Percentiles rank a stretch among this genome's conserved stretches.
Conservation (phyloP, 2,329 filamentous ascomycete genomes). For the Anisogramma anomala region DNA sequence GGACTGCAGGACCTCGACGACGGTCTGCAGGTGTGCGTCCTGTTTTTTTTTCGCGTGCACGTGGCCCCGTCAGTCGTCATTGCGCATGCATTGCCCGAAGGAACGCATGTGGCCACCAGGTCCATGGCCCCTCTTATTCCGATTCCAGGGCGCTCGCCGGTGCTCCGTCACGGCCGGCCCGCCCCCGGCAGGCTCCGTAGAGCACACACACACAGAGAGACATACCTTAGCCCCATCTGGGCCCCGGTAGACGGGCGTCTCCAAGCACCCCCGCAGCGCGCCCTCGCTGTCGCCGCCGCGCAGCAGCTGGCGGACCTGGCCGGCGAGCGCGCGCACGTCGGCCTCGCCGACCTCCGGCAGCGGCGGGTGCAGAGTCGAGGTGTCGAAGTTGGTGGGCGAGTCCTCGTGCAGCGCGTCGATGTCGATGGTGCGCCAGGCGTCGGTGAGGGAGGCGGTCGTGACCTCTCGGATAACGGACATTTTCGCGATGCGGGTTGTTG, state of each 20-base stretch:
- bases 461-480: constrained; percentile 62
- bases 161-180: too few species aligned
- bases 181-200: too few species aligned
- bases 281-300: constrained; percentile 80
- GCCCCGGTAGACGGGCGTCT: constrained; percentile 68
- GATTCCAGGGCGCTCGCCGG: too few species aligned
- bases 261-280: constrained; percentile 70
- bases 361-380: constrained; percentile 67
- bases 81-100: too few species aligned
- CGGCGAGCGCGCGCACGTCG: constrained; percentile 65
- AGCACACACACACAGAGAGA: neutral
- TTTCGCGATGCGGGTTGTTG: constrained; percentile 5
- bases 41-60: too few species aligned
- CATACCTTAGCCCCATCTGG: constrained; percentile 46
- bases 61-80: too few species aligned
- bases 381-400: constrained; percentile 83
- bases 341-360: constrained; percentile 62
- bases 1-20: constrained; percentile 87
- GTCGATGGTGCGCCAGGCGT: constrained; percentile 80
- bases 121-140: too few species aligned
- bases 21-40: constrained; percentile 77
- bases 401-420: constrained; percentile 86
- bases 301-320: constrained; percentile 78
- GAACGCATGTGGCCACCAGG: too few species aligned
- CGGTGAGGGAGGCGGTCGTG: constrained; percentile 46